Percentiles rank a stretch among this genome's conserved stretches.
Evolutionary conservation across 805 yeast species (phyloP).

Genomic region (Kockiozyma suomiensis): DNA sequence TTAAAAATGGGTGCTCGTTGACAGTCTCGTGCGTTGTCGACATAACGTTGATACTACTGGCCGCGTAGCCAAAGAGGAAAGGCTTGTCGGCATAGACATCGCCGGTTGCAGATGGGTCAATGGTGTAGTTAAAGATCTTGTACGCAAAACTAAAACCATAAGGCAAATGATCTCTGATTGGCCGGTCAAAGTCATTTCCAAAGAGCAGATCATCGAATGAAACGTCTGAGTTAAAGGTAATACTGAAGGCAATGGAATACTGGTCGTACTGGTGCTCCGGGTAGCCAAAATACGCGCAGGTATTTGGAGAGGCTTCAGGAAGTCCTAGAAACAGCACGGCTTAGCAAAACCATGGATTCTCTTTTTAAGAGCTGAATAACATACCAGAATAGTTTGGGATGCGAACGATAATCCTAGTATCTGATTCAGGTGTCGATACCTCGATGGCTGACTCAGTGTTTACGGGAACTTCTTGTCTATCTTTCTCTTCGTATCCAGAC

Average conservation of each 20-base stretch:
- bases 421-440: slow-evolving; percentile 4
- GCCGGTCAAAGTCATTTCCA: slow-evolving; percentile 69
- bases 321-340: slow-evolving; percentile 13
- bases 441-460: slow-evolving; percentile 21
- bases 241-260: slow-evolving; percentile 46
- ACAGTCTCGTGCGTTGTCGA: neutral
- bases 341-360: no score
- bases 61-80: slow-evolving; percentile 61
- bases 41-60: slow-evolving; percentile 55
- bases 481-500: slow-evolving; percentile 6
- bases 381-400: slow-evolving; percentile 23
- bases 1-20: slow-evolving; percentile 7
- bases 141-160: slow-evolving; percentile 58
- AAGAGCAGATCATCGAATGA: slow-evolving; percentile 52
- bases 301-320: slow-evolving; percentile 24
- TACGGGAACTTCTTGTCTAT: slow-evolving; percentile 13
- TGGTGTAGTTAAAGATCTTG: slow-evolving; percentile 56
- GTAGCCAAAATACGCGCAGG: slow-evolving; percentile 38
- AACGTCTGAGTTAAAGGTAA: slow-evolving; percentile 46
- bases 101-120: slow-evolving; percentile 67
- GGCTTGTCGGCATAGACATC: slow-evolving; percentile 65
- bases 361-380: neutral
- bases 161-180: slow-evolving; percentile 62
- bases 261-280: slow-evolving; percentile 38
- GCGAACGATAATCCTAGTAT: slow-evolving; percentile 14